Percentiles rank a stretch among this genome's conserved stretches.
Conservation (phyloP, 202 grass and related monocot genomes). For the Bolboschoenoplectus hybrid region DNA sequence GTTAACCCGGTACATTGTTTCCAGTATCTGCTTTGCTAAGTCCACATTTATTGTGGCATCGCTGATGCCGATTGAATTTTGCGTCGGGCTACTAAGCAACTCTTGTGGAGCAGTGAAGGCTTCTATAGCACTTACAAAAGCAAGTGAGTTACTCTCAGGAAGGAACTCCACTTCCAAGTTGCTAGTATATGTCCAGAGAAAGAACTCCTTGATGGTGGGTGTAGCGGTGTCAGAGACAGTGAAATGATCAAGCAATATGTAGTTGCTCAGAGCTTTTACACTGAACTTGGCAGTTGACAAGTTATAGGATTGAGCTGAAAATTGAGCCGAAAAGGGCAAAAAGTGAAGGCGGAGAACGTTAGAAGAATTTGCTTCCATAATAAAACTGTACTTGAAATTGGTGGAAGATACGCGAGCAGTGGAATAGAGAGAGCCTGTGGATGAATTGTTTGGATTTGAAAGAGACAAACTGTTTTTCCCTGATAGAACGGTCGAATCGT, state of each 20-base stretch:
- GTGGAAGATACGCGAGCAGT: slow-evolving; percentile 48
- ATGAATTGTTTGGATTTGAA: slow-evolving; percentile 23
- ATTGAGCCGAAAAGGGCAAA: slow-evolving; percentile 45
- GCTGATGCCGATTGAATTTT: background rate
- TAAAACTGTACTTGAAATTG: slow-evolving; percentile 38
- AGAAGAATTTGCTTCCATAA: background rate
- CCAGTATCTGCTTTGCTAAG: slow-evolving; percentile 35
- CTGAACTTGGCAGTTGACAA: slow-evolving; percentile 48
- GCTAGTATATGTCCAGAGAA: slow-evolving; percentile 41
- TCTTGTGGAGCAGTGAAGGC: slow-evolving; percentile 61
- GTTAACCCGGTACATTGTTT: slow-evolving; percentile 75
- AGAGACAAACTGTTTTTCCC: background rate
- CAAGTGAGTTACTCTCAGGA: slow-evolving; percentile 31
- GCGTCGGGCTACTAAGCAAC: slow-evolving; percentile 31
- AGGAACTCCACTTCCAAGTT: slow-evolving; percentile 49
- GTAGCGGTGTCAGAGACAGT: slow-evolving; percentile 35
- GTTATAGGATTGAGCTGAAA: slow-evolving; percentile 21
- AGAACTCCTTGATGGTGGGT: slow-evolving; percentile 64
- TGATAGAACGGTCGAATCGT: slow-evolving; percentile 8
- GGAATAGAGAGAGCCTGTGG: slow-evolving; percentile 43
- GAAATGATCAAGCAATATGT: slow-evolving; percentile 47
- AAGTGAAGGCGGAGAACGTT: slow-evolving; percentile 83
- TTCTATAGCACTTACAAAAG: slow-evolving; percentile 80
- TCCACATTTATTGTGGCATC: background rate
- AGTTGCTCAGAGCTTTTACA: slow-evolving; percentile 40